Evolutionary conservation across 1,284 basidiomycete genomes (phyloP), one percentile per base, ranked within the genome.

Genomic region (Ceratobasidium sp.): DNA sequence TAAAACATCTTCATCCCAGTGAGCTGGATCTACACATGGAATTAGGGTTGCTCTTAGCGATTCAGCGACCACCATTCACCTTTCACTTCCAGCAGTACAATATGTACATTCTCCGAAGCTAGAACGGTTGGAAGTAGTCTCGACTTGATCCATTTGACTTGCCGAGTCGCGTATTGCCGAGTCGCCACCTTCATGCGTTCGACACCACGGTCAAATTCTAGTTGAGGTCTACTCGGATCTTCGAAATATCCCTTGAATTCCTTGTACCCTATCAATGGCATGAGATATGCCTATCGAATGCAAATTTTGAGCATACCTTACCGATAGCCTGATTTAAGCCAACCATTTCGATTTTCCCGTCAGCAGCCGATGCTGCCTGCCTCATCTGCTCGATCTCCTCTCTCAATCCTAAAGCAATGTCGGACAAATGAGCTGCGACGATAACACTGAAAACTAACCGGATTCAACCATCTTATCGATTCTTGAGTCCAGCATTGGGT

Each of bases 381-480:
- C 84, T 80, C 73, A 87, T 78, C 66, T 83, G 79, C 16, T 83
- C 82, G 48, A 98, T 89, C 81, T 99, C 96, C n/a, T 88, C 81
- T 53, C 98, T 78, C 25, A 98, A 84, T 0, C 95, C 96, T 79
- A 87, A 86, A 90, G 94, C 75, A 42, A 71, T 66, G 60, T 76
- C 70, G 51, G 56, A 9, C 36, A 23, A n/a, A 36, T 7, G 11
- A 36, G n/a, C 14, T 40, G 18, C 6, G 11, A 21, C 8, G 33
- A 33, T 25, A 30, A 18, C 40, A 40, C 54, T n/a, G 33, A 66
- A 60, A 66, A 25, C 56, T 12, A 53, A 28, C 82, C 75, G 75
- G 95, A 92, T 82, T 89, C 81, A 48, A 98, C 84, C 97, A 99
- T 99, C 75, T 86, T 86, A 76, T 96, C 94, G 0, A 98, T 90